Evolutionary conservation across 2,329 filamentous ascomycete species (phyloP), one percentile per base, ranked within the genome.

Genomic region (Fusarium nematophilum): DNA sequence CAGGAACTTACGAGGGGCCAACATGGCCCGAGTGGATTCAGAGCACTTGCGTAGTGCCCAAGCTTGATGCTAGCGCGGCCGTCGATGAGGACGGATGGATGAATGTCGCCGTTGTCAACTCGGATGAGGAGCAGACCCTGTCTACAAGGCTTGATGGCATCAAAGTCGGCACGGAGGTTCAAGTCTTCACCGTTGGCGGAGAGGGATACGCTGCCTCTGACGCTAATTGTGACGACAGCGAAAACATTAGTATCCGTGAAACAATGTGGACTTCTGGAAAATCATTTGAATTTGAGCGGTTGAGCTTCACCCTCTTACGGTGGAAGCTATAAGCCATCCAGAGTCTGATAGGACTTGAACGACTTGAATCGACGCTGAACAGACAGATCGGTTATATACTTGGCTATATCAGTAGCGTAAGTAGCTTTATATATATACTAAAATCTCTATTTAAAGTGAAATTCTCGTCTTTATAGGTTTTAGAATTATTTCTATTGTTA

Each of bases 91-190:
- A 79, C 14, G 89, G 89, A 0, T 83, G 78, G 57, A 79, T 88
- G 6, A 88, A 80, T 57, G 64, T 93, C 57, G 89, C 84, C 6
- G 90, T 92, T 1, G 89, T 92, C 13, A 94, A 93, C 72, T 81
- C 90, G 30, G 79, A 81, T 55, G 85, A 88, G 56, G 79, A 81
- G 8, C 77, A 82, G 51, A 83, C 80, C 48, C 86, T 88, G 40
- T 78, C 83, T 48, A 83, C 83, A 0, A 76, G 81, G 18, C 61
- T 92, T 13, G 78, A 82, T 25, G 88, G 89, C 2, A 72, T 86
- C 27, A 33, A 50, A 0, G 68, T 66, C 13, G 79, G 77, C 0
- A 75, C 75, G 1, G 72, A 80, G 2, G 83, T 90, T 2, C 66
- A 83, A 17, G 85, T 90, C 2, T 89, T 84, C 67, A 85, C 81